These are phyloP conservation scores for Ganoderma resinaceum DNA, from an alignment of 1,284 basidiomycete genomes.

Conservation along the genomic window DNA sequence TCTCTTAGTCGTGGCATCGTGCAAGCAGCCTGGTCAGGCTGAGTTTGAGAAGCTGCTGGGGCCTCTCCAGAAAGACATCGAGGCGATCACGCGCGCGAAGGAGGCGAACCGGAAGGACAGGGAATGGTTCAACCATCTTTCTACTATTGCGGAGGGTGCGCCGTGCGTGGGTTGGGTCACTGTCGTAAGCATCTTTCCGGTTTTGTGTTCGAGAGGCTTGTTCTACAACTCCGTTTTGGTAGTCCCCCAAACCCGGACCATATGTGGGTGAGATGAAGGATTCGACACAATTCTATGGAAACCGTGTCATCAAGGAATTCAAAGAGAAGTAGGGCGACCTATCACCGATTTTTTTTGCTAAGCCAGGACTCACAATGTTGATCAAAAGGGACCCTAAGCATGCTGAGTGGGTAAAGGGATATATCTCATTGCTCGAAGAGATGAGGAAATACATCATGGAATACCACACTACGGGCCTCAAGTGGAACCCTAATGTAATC, in stretches of 20 bases:
- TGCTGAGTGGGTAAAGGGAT: constrained; percentile 87
- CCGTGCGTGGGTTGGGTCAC: constrained; percentile 94
- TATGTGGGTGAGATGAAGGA: constrained; percentile 90
- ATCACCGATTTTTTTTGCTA: background rate
- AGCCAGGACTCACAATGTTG: background rate
- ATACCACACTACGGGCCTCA: constrained; percentile 87
- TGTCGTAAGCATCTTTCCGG: constrained; percentile 57
- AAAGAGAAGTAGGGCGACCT: constrained; percentile 80
- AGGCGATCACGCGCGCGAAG: constrained; percentile 80
- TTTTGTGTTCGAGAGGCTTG: background rate
- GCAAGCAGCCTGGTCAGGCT: constrained; percentile 81
- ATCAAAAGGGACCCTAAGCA: constrained; percentile 82
- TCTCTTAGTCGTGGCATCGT: constrained; percentile 73
- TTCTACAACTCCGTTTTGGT: constrained; percentile 5
- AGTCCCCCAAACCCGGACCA: constrained; percentile 87
- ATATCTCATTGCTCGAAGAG: constrained; percentile 77
- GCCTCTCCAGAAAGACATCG: constrained; percentile 80
- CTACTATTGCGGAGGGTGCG: constrained; percentile 83
- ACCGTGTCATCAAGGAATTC: constrained; percentile 92
- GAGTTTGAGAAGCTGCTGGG: constrained; percentile 68
- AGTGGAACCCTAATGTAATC: constrained; percentile 88
- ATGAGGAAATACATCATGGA: constrained; percentile 88
- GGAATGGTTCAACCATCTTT: constrained; percentile 86
- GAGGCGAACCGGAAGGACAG: constrained; percentile 85
- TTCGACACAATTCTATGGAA: constrained; percentile 89